phyloP scores from a whole-genome alignment of 2,329 filamentous ascomycete genomes.

The Trichophyton benhamiae region DNA sequence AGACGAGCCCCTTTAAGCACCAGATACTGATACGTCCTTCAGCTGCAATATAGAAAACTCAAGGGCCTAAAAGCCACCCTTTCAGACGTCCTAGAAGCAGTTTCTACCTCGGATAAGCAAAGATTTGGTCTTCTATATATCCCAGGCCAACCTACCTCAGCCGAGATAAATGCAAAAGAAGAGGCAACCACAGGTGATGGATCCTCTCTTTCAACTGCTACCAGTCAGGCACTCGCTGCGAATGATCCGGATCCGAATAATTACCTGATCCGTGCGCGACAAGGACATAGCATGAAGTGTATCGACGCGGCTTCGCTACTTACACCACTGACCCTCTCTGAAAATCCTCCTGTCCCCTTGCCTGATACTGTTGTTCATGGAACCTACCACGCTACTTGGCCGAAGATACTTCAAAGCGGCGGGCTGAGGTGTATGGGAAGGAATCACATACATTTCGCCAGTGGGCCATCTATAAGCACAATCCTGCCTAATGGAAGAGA shows the following conservation, averaged over 20 bases:
- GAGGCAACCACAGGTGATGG: constrained; percentile 4
- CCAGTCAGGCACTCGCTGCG: constrained; percentile 26
- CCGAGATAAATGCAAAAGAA: constrained; percentile 16
- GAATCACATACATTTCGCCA: constrained; percentile 83
- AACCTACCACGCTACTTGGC: constrained; percentile 74
- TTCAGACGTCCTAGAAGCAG: constrained; percentile 56
- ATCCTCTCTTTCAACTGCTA: constrained; percentile 20
- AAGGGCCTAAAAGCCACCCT: constrained; percentile 61
- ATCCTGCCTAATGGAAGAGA: constrained; percentile 20
- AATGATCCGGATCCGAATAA: constrained; percentile 43
- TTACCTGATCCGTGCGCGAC: constrained; percentile 87
- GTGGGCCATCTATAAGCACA: constrained; percentile 47
- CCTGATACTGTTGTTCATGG: constrained; percentile 68
- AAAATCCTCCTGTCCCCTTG: constrained; percentile 32
- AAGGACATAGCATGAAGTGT: constrained; percentile 75
- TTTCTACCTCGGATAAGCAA: constrained; percentile 73
- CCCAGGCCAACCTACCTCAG: constrained; percentile 16
- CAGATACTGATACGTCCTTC: constrained; percentile 2
- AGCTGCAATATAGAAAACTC: constrained; percentile 49
- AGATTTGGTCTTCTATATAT: constrained; percentile 66
- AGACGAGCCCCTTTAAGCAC: neutral
- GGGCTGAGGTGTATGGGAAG: constrained; percentile 70
- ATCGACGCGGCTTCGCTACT: constrained; percentile 59
- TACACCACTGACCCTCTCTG: constrained; percentile 47
- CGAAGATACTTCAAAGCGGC: constrained; percentile 58